A percentile compares a stretch with the other conserved stretches of the same genome.
These are phyloP conservation scores for Debaryomyces prosopidis DNA, from an alignment of 805 yeast genomes.

Conservation along the genomic window DNA sequence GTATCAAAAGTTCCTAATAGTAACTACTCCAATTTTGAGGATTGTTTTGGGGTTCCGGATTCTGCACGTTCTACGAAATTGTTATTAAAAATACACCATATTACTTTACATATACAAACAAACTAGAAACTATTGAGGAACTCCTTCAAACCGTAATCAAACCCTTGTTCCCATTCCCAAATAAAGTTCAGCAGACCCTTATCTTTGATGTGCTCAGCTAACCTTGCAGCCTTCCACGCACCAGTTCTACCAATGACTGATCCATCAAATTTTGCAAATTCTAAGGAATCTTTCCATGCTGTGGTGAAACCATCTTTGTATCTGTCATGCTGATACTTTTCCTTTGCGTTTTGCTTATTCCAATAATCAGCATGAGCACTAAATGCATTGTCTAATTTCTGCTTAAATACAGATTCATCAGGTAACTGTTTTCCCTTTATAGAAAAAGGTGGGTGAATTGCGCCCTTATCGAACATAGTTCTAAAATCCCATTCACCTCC, in stretches of 20 bases:
- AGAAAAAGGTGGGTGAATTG: slow-evolving; percentile 27
- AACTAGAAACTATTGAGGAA: slow-evolving; percentile 22
- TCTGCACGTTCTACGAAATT: background rate
- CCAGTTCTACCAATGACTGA: slow-evolving; percentile 72
- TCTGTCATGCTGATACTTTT: slow-evolving; percentile 76
- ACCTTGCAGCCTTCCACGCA: slow-evolving; percentile 68
- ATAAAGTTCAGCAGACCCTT: slow-evolving; percentile 57
- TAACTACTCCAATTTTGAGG: background rate
- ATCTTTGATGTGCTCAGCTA: slow-evolving; percentile 55
- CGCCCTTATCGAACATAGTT: slow-evolving; percentile 69
- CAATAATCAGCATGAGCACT: slow-evolving; percentile 65
- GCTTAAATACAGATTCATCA: slow-evolving; percentile 40
- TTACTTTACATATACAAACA: background rate
- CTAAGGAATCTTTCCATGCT: slow-evolving; percentile 74
- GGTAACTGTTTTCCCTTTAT: slow-evolving; percentile 35
- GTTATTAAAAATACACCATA: background rate
- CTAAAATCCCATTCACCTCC: slow-evolving; percentile 97
- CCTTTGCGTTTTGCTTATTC: slow-evolving; percentile 56
- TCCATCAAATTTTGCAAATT: slow-evolving; percentile 67
- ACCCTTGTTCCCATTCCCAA: slow-evolving; percentile 95
- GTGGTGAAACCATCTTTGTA: slow-evolving; percentile 74
- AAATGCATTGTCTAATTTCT: slow-evolving; percentile 35
- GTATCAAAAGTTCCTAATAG: background rate
- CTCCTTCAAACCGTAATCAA: slow-evolving; percentile 56
- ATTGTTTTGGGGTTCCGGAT: background rate